phyloP scores from a whole-genome alignment of 2,329 filamentous ascomycete species.

The Scorias spongiosa region DNA sequence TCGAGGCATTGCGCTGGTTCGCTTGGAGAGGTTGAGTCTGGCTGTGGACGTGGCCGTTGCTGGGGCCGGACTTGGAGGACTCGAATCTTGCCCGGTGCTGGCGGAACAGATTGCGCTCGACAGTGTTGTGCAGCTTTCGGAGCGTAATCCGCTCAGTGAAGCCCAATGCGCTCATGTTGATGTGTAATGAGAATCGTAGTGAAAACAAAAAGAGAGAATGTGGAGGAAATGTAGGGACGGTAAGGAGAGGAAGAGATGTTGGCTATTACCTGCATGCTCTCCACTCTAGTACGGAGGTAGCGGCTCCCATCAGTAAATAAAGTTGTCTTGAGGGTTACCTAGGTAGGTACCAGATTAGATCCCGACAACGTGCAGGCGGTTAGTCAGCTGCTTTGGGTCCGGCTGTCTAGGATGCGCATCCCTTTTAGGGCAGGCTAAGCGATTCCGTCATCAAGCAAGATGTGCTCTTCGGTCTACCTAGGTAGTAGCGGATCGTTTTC shows the following conservation, averaged over 20 bases:
- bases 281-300: neutral
- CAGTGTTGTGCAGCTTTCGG: conserved; percentile 17
- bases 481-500: too few relatives aligned
- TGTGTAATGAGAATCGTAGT: neutral
- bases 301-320: neutral
- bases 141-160: conserved; percentile 15
- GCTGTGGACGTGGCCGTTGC: neutral
- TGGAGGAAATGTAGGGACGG: too few relatives aligned
- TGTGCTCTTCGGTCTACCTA: too few relatives aligned
- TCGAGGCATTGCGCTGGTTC: conserved; percentile 6
- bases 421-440: too few relatives aligned
- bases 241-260: neutral
- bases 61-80: conserved; percentile 6
- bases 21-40: conserved; percentile 2
- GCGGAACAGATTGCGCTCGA: conserved; percentile 17
- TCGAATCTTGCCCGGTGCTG: conserved; percentile 12
- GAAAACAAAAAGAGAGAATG: neutral
- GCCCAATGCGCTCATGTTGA: conserved; percentile 13
- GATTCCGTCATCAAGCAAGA: too few relatives aligned
- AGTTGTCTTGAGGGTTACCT: too few relatives aligned
- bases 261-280: neutral
- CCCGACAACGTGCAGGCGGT: too few relatives aligned
- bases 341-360: too few relatives aligned
- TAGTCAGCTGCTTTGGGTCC: too few relatives aligned
- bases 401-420: too few relatives aligned